Evolutionary conservation across 345 rosid genomes (phyloP).

Genomic region (Pseudoturritis turrita): DNA sequence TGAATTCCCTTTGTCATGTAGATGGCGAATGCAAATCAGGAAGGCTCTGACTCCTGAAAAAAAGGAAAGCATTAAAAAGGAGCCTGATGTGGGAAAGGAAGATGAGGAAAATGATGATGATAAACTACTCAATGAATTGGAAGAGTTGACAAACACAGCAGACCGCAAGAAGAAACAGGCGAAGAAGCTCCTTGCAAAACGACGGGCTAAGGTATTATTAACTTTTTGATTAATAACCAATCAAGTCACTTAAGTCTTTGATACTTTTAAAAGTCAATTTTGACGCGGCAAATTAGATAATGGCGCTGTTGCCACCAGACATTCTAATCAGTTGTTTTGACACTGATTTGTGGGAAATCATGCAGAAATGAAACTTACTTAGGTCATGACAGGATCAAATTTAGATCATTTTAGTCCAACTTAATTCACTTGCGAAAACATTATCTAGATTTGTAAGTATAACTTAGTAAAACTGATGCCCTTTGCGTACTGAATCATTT

Average conservation of each 20-base stretch:
- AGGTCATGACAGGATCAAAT: neutral
- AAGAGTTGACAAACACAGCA: conserved; percentile 67
- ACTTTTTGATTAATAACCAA: neutral
- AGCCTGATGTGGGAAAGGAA: conserved; percentile 37
- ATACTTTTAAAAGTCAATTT: neutral
- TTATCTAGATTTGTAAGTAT: neutral
- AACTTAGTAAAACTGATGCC: neutral
- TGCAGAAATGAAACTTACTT: neutral
- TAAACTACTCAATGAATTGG: conserved; percentile 88
- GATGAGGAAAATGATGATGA: conserved; percentile 71
- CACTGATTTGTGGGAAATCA: neutral
- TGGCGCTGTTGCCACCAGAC: neutral
- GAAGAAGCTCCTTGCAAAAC: conserved; percentile 70
- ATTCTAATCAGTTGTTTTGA: neutral
- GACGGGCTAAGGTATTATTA: conserved; percentile 64
- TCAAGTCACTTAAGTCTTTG: neutral
- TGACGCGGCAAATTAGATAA: neutral
- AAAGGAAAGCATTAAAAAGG: conserved; percentile 41
- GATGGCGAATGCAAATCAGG: conserved; percentile 86
- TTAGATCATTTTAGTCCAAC: neutral
- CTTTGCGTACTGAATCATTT: neutral
- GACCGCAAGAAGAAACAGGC: conserved; percentile 77
- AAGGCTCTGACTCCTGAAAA: conserved; percentile 70
- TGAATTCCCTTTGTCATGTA: conserved; percentile 24
- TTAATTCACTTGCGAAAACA: neutral